Evolutionary conservation across 352 stramenopile species (phyloP), one percentile per base, ranked within the genome.

Genomic region (Stephanocyclus meneghinianus): DNA sequence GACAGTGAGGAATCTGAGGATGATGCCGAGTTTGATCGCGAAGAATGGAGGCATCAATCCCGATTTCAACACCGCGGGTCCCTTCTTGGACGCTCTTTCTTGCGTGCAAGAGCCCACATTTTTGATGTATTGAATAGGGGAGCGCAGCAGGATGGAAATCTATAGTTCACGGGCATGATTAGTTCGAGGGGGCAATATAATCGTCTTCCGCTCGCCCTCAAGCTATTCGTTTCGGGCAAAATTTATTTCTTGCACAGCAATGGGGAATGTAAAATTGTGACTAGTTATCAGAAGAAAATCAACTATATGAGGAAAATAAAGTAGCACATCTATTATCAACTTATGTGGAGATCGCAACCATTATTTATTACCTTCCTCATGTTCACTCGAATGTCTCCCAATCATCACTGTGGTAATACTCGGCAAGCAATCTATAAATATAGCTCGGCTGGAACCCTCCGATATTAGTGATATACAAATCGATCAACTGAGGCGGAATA

Each of bases 321-420:
- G 35, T 40, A 40, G 35, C 35, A 8, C 35, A 40, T 8, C 4
- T 40, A 40, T 40, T 40, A 40, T 40, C 35, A 9, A 40, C 45
- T 21, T 16, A 10, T 21, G n/a, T 16, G 45, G 13, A 21, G 8
- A 48, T 48, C 42, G 15, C 42, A 16, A 9, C 15, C 42, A 9
- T 15, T 0, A 48, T 1, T 9, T 15, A 48, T 15, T 15, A 16
- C n/a, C 10, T 11, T 10, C 8, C 5, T 63, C 10, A 42, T 42
- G 7, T 37, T 68, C 55, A 91, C 40, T 92, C 74, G 78, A 88
- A 87, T 29, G 64, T 66, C 18, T 85, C 83, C 87, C 90, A 98
- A 90, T 99, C 97, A 77, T 99, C 95, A 53, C 91, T 95, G 78
- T 98, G 97, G 89, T 99, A 99, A 80, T 98, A 98, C 85, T 99